Evolutionary conservation across 208 protist genomes (phyloP), one percentile per base, ranked within the genome.

Genomic region (Trypanosoma boissoni): DNA sequence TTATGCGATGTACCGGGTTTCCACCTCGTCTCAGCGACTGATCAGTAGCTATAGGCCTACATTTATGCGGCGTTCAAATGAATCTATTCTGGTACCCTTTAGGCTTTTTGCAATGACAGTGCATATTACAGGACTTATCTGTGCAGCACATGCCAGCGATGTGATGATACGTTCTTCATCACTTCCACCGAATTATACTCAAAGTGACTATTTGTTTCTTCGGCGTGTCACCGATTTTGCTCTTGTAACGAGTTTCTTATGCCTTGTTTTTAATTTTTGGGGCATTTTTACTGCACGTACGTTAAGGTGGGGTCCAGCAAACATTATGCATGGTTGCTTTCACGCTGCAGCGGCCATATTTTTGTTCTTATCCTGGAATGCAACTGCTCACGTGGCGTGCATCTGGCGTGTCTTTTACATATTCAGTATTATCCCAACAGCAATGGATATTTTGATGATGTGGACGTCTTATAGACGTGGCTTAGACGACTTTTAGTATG

Each of bases 351-450:
- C 80, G 0, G 79, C 74, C 39, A 66, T 86, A 23, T 46, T 85
- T 34, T 65, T 93, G 16, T 74, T 90, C 37, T 45, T 83, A 8
- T 51, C 59, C 1, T 93, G 82, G 72, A 44, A 75, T n/a, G 45
- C 52, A 20, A 61, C 42, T n/a, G 65, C 63, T 8, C 67, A 82
- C 55, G 72, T 88, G 0, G 68, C 60, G 8, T 68, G 71, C 8
- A 60, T 88, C 6, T 93, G 77, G 77, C 78, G 88, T 23, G 58
- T 90, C 1, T 90, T 90, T 27, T 90, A 83, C 53, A 74, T 82
- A 12, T 90, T 89, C 41, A 74, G 72, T 46, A 77, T 86, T 27
- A 80, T 88, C 21, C 80, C 86, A 24, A 80, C 80, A n/a, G 72
- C 54, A 21, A 59, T 89, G 42, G 86, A 90, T 39, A 57, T 71